Conservation (phyloP, 1,139 yeast genomes). For the Sugiyamaella xylanicola region DNA sequence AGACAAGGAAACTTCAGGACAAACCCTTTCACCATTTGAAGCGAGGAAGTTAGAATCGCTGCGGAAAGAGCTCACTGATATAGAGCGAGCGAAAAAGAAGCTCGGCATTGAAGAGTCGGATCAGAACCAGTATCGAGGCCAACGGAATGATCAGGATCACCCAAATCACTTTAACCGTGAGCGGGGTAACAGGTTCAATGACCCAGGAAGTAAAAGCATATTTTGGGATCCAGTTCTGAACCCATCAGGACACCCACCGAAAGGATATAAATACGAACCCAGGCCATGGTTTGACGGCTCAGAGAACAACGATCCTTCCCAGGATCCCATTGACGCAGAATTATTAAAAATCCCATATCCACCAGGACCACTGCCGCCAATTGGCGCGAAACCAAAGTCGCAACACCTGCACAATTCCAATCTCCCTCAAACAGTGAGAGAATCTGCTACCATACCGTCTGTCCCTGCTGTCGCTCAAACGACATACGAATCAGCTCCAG, state of each 20-base stretch:
- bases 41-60: slow-evolving; percentile 26
- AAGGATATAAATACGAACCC: slow-evolving; percentile 29
- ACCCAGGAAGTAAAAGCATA: slow-evolving; percentile 29
- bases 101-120: slow-evolving; percentile 28
- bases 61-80: slow-evolving; percentile 29
- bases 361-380: slow-evolving; percentile 21
- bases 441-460: slow-evolving; percentile 10
- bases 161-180: slow-evolving; percentile 4
- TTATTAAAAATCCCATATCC: slow-evolving; percentile 36
- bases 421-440: neutral
- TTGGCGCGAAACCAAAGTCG: slow-evolving; percentile 8
- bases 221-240: slow-evolving; percentile 38
- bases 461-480: slow-evolving; percentile 27
- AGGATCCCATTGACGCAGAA: slow-evolving; percentile 26
- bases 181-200: neutral
- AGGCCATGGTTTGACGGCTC: slow-evolving; percentile 14
- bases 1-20: slow-evolving; percentile 9
- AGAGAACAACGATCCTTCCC: slow-evolving; percentile 25
- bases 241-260: slow-evolving; percentile 37
- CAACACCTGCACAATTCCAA: neutral
- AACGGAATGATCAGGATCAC: slow-evolving; percentile 12
- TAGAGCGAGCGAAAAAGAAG: slow-evolving; percentile 32
- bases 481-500: slow-evolving; percentile 36
- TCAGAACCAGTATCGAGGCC: slow-evolving; percentile 1
- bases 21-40: slow-evolving; percentile 7